Percentiles rank a stretch among this genome's conserved stretches.
phyloP scores from a whole-genome alignment of 2,329 filamentous ascomycete genomes.

The Xylaria sp. region DNA sequence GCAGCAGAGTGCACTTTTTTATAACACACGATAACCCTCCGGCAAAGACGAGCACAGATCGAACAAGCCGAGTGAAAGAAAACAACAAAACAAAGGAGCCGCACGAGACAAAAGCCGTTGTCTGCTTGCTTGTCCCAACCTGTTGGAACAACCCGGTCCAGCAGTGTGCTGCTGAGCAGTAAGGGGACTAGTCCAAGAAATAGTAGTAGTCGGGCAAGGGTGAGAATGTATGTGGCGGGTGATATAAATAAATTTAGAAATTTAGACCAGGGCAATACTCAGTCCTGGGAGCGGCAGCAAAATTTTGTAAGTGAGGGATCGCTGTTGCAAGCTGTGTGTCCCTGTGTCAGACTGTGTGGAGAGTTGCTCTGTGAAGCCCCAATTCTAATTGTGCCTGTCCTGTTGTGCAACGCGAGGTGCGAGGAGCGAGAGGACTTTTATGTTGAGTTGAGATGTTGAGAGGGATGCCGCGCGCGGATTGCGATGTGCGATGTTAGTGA shows the following conservation, averaged over 20 bases:
- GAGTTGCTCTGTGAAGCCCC: slow-evolving; percentile 12
- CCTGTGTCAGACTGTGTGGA: slow-evolving; percentile 15
- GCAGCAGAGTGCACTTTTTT: slow-evolving; percentile 8
- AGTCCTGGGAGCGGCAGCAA: slow-evolving; percentile 21
- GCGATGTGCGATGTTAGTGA: slow-evolving; percentile 27
- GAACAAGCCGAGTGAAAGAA: slow-evolving; percentile 12
- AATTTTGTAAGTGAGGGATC: slow-evolving; percentile 3
- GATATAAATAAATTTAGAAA: slow-evolving; percentile 13
- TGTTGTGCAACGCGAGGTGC: slow-evolving; percentile 31
- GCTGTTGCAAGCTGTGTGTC: slow-evolving; percentile 20
- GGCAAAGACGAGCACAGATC: slow-evolving; percentile 21
- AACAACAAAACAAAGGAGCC: slow-evolving; percentile 18
- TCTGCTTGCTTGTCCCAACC: slow-evolving; percentile 18
- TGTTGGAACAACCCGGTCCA: background rate
- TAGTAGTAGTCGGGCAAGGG: slow-evolving; percentile 2
- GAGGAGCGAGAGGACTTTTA: slow-evolving; percentile 16
- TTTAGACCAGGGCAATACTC: slow-evolving; percentile 12
- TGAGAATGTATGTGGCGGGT: slow-evolving; percentile 8
- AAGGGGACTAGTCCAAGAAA: slow-evolving; percentile 23
- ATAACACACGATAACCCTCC: slow-evolving; percentile 13
- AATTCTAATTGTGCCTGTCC: slow-evolving; percentile 5
- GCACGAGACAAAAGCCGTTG: slow-evolving; percentile 5
- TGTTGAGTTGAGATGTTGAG: slow-evolving; percentile 19
- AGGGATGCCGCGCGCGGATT: slow-evolving; percentile 17
- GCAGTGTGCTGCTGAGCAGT: background rate